Conservation (phyloP, 306 rosid genomes). For the Bauhinia variegata region DNA sequence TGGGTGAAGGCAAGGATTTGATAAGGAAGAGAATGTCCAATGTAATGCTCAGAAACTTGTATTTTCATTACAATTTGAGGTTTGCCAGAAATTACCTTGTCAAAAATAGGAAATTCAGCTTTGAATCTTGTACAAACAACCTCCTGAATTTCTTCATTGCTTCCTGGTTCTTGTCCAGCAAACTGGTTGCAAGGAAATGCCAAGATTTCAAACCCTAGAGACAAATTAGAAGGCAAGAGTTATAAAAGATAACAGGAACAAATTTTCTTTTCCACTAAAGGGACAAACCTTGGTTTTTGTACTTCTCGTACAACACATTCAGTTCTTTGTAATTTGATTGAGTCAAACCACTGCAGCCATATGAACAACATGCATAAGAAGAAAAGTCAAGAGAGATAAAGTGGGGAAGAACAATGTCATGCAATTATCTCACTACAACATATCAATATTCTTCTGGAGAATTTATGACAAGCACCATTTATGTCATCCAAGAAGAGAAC, state of each 20-base stretch:
- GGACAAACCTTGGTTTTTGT: constrained; percentile 73
- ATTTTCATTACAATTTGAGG: not conserved
- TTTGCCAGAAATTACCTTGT: constrained; percentile 62
- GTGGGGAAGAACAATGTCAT: not conserved
- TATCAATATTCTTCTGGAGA: not conserved
- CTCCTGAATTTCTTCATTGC: constrained; percentile 75
- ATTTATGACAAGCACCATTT: not conserved
- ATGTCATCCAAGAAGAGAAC: not conserved
- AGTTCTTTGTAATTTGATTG: constrained; percentile 83
- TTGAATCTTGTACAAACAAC: constrained; percentile 76
- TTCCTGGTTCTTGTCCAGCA: constrained; percentile 86
- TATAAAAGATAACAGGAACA: constrained; percentile 7
- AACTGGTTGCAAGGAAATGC: constrained; percentile 99
- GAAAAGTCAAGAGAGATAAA: constrained; percentile 9
- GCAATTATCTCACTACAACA: not conserved
- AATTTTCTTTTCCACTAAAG: constrained; percentile 18
- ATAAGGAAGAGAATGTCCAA: not conserved
- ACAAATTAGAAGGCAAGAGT: constrained; percentile 8
- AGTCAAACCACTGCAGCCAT: constrained; percentile 78
- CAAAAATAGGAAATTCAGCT: constrained; percentile 87
- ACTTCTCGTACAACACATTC: constrained; percentile 66
- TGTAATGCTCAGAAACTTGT: not conserved
- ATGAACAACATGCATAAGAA: constrained; percentile 13
- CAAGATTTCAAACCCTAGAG: constrained; percentile 78
- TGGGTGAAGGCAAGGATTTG: not conserved